Conservation (phyloP, 352 stramenopile species). For the Pilasporangium apinafurcum region DNA sequence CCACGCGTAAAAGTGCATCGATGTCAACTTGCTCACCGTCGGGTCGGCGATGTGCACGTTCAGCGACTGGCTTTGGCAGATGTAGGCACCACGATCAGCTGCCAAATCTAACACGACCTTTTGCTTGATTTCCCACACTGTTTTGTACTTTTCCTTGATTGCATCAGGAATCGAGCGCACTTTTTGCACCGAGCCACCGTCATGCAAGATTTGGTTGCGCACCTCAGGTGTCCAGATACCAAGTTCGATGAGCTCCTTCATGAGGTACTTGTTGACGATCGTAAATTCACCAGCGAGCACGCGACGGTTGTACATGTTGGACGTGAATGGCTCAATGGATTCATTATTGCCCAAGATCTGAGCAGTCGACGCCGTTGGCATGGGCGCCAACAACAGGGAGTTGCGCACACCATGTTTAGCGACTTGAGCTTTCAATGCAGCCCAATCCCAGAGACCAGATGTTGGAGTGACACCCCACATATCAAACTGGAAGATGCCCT, state of each 20-base stretch:
- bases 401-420: slow-evolving; percentile 96
- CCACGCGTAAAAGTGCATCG: slow-evolving; percentile 99
- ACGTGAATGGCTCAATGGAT: slow-evolving; percentile 98
- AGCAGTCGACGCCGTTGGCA: slow-evolving; percentile 98
- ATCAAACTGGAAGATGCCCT: slow-evolving; percentile 98
- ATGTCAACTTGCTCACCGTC: slow-evolving; percentile 97
- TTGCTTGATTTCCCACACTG: slow-evolving; percentile 99
- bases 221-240: slow-evolving; percentile 97
- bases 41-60: slow-evolving; percentile 99
- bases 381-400: slow-evolving; percentile 98
- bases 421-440: slow-evolving; percentile 90
- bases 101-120: slow-evolving; percentile 96
- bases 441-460: slow-evolving; percentile 94
- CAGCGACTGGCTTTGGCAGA: slow-evolving; percentile 97
- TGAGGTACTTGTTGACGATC: slow-evolving; percentile 99
- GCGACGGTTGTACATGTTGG: slow-evolving; percentile 99
- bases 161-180: slow-evolving; percentile 72
- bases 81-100: slow-evolving; percentile 97
- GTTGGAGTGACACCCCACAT: slow-evolving; percentile 96
- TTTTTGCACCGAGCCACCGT: slow-evolving; percentile 95
- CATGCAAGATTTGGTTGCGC: slow-evolving; percentile 98
- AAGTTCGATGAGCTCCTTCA: slow-evolving; percentile 95
- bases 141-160: slow-evolving; percentile 98
- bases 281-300: slow-evolving; percentile 99
- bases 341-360: slow-evolving; percentile 99